These are phyloP conservation scores for Corynespora cassiicola DNA, from an alignment of 2,329 filamentous ascomycete species.

Conservation along the genomic window DNA sequence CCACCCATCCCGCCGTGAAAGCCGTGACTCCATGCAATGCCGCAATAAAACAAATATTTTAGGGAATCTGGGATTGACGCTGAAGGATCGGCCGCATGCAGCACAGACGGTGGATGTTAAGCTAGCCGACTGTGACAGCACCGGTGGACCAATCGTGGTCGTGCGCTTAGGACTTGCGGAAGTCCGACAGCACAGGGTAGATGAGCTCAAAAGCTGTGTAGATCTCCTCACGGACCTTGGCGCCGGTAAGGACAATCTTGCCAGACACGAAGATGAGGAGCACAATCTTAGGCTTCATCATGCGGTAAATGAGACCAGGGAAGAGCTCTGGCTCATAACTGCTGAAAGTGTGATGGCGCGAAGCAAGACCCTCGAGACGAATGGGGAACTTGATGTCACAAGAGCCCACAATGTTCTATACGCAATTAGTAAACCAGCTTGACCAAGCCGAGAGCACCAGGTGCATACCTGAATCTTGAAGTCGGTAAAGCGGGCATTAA, in stretches of 20 bases:
- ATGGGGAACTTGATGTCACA: constrained; percentile 99
- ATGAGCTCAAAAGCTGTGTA: constrained; percentile 49
- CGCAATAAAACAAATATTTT: constrained; percentile 29
- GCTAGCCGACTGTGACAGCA: constrained; percentile 5
- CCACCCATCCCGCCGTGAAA: constrained; percentile 19
- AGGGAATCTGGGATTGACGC: too few species aligned
- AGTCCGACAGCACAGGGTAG: constrained; percentile 55
- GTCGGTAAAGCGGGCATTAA: constrained; percentile 99
- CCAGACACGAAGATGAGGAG: constrained; percentile 97
- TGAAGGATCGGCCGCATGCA: too few species aligned
- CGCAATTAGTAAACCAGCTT: constrained; percentile 26
- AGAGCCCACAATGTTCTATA: constrained; percentile 89
- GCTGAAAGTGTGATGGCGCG: constrained; percentile 93
- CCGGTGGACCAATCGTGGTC: background rate
- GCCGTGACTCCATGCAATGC: constrained; percentile 49
- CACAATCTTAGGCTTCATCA: constrained; percentile 99
- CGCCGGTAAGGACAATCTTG: constrained; percentile 97
- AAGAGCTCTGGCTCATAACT: constrained; percentile 98
- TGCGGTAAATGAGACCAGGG: constrained; percentile 98
- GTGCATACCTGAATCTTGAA: constrained; percentile 96
- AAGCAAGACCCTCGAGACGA: constrained; percentile 91
- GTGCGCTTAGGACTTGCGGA: constrained; percentile 66
- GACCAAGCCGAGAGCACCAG: too few species aligned
- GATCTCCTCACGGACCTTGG: constrained; percentile 97
- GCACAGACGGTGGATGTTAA: constrained; percentile 1